A percentile compares a stretch with the other conserved stretches of the same genome.
Evolutionary conservation across 768 basidiomycete species (phyloP).

Genomic region (Cystofilobasidium capitatum): DNA sequence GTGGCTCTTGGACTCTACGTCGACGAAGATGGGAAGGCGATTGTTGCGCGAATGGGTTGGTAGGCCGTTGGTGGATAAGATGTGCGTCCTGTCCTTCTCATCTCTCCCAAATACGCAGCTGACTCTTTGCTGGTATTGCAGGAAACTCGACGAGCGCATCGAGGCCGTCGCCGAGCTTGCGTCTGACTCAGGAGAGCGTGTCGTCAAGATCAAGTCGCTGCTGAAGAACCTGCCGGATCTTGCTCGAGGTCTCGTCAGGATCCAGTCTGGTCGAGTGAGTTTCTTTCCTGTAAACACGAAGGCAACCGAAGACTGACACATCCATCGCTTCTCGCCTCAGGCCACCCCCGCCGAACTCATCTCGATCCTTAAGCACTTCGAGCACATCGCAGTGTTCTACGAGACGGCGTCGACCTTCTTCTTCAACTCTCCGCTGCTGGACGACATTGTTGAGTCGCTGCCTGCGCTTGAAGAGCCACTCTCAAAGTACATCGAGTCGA

Average conservation of each 20-base stretch:
- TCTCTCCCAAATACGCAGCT: not conserved
- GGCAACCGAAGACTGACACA: not conserved
- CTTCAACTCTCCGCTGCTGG: slow-evolving; percentile 59
- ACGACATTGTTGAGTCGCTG: slow-evolving; percentile 57
- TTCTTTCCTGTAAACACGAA: not conserved
- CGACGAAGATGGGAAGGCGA: slow-evolving; percentile 79
- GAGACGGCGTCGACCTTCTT: slow-evolving; percentile 46
- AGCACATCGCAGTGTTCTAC: slow-evolving; percentile 52
- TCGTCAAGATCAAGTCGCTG: slow-evolving; percentile 59
- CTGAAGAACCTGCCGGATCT: slow-evolving; percentile 75
- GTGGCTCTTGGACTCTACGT: slow-evolving; percentile 75
- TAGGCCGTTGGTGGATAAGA: slow-evolving; percentile 63
- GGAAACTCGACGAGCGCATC: slow-evolving; percentile 62
- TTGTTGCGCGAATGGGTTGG: slow-evolving; percentile 78
- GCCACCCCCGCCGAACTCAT: slow-evolving; percentile 77
- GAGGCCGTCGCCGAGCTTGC: slow-evolving; percentile 78
- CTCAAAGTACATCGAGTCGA: slow-evolving; percentile 47
- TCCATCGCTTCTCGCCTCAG: slow-evolving; percentile 23
- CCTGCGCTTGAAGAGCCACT: slow-evolving; percentile 56
- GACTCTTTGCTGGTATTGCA: slow-evolving; percentile 36
- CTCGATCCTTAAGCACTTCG: slow-evolving; percentile 62
- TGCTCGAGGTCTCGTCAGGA: slow-evolving; percentile 69
- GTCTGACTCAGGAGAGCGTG: slow-evolving; percentile 49
- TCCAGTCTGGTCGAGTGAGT: slow-evolving; percentile 80
- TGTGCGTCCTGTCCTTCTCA: slow-evolving; percentile 41